Evolutionary conservation across 2,329 filamentous ascomycete genomes (phyloP), one percentile per base, ranked within the genome.

Genomic region (Calonectria pseudoreteaudii): DNA sequence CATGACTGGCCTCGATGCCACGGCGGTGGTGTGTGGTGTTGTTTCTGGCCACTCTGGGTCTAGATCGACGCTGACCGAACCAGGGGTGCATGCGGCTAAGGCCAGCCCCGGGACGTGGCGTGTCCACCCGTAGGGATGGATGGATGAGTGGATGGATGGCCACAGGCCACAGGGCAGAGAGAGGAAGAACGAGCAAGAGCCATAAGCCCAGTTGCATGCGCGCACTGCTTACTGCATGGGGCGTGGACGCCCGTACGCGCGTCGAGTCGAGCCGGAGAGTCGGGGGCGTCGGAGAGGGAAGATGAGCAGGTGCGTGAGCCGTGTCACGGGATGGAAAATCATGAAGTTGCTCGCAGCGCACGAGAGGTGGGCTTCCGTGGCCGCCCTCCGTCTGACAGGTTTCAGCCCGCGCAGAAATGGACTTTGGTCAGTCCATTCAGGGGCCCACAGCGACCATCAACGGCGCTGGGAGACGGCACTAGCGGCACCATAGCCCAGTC

Each of bases 21-120:
- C 50, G 36, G 38, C 14, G 20, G 60, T 10, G 10, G 11, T 31
- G 31, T 64, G 18, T 20, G 38, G n/a, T n/a, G n/a, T n/a, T n/a
- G n/a, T n/a, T n/a, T 49, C 41, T 65, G 60, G 3, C 60, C 60
- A 34, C 60, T n/a, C 60, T 44, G 10, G 60, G 38, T 14, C 41
- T 49, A 65, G 41, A 65, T 47, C 60, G 60, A 31, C 38, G 30
- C 41, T 30, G 41, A 30, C 38, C n/a, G 60, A 44, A 65, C 38
- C 60, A 65, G 60, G 60, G 60, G 60, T 23, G 60, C 60, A 65
- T 65, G 60, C 60, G 60, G 60, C 60, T 65, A 62, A 65, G 18
- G 38, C 41, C 30, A 49, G 38, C 60, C 60, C 60, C 60, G 26
- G 13, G 60, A 49, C 38, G 41, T 47, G 44, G 44, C 13, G 44